Conservation (phyloP, 75 land plant genomes). For the Ceratopteris richardii region DNA sequence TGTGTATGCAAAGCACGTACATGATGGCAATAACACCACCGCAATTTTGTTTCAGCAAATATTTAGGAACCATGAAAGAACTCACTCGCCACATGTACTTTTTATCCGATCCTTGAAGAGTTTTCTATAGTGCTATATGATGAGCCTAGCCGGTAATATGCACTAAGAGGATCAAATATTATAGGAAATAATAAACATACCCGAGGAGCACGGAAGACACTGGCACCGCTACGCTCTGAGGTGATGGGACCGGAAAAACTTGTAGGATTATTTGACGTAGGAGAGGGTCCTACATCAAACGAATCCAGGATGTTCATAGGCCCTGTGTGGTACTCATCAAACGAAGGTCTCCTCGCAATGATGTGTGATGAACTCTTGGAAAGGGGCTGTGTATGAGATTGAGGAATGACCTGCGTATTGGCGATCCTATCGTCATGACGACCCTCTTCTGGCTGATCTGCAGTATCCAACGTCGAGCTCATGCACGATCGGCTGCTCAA, state of each 20-base stretch:
- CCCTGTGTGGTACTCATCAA: neutral
- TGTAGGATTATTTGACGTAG: neutral
- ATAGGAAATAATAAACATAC: constrained; percentile 2
- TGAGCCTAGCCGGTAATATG: no score
- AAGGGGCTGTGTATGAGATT: neutral
- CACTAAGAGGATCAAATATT: no score
- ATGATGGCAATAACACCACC: neutral
- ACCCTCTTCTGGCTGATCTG: neutral
- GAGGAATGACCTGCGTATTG: neutral
- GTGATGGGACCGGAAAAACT: constrained; percentile 1
- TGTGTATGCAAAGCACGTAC: neutral
- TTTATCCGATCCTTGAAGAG: no score
- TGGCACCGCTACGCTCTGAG: neutral
- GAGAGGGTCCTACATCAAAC: neutral
- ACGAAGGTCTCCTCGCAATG: neutral
- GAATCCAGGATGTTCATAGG: neutral
- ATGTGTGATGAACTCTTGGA: neutral
- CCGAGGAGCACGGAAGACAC: neutral
- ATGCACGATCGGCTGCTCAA: neutral
- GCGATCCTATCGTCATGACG: neutral
- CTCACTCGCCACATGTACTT: no score
- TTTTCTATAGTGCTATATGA: no score
- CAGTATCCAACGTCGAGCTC: neutral
- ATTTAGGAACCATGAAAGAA: no score
- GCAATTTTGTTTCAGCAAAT: no score